Conservation (phyloP, 768 basidiomycete genomes). For the Porphyrellus cyaneotinctus region DNA sequence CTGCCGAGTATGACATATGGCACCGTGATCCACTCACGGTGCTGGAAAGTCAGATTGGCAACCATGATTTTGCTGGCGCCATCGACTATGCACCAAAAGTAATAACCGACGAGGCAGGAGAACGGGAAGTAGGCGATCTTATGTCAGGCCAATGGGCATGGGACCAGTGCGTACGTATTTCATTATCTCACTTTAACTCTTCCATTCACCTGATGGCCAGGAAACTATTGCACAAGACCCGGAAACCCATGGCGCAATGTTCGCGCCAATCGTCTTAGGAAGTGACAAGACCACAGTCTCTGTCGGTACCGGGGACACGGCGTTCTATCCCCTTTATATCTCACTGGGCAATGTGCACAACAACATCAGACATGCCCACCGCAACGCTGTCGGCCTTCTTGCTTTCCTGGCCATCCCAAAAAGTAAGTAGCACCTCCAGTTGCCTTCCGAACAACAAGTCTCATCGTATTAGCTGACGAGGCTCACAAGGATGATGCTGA, state of each 20-base stretch:
- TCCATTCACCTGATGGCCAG: neutral
- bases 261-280: neutral
- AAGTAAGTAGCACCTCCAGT: neutral
- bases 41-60: neutral
- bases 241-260: neutral
- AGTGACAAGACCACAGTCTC: neutral
- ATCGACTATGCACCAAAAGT: neutral
- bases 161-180: neutral
- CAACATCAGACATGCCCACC: neutral
- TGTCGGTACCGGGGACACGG: neutral
- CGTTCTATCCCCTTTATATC: neutral
- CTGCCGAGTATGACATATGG: neutral
- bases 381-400: neutral
- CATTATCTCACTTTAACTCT: neutral
- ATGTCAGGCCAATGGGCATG: neutral
- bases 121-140: neutral
- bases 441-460: too few species aligned
- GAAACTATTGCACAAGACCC: neutral
- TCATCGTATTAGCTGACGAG: neutral
- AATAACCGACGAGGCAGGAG: neutral
- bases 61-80: neutral
- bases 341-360: neutral
- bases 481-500: neutral
- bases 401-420: neutral
- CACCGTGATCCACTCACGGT: neutral